Conservation (phyloP, 164 flowering plant species). For the Kalanchoe fedtschenkoi region DNA sequence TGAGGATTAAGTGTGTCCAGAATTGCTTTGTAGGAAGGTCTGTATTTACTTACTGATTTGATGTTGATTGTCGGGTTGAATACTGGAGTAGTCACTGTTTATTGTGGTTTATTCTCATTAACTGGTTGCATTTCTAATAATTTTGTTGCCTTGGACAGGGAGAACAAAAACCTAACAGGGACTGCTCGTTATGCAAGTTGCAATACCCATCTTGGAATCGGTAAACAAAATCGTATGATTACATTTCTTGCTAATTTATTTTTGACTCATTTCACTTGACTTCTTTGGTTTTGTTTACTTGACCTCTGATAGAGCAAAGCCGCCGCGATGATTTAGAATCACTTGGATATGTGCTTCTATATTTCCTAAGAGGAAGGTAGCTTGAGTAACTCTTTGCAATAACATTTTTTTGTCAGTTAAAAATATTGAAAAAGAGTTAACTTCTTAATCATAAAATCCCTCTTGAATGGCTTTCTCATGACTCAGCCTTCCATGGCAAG, state of each 20-base stretch:
- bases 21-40: no score
- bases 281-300: conserved; percentile 8
- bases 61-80: not conserved
- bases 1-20: no score
- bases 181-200: conserved; percentile 99
- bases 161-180: conserved; percentile 91
- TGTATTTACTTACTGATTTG: no score
- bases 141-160: conserved; percentile 31
- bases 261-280: not conserved
- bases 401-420: not conserved
- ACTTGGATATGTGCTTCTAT: conserved; percentile 88
- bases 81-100: not conserved
- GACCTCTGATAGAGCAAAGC: conserved; percentile 62
- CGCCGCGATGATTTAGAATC: conserved; percentile 95
- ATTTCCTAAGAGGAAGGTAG: conserved; percentile 92
- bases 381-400: not conserved
- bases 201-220: conserved; percentile 98
- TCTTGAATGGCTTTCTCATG: not conserved
- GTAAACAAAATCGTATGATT: conserved; percentile 25
- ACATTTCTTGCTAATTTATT: not conserved
- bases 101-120: not conserved
- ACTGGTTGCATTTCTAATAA: not conserved
- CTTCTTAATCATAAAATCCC: not conserved
- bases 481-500: conserved; percentile 97
- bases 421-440: no score